Evolutionary conservation across 108 stramenopile species (phyloP), one percentile per base, ranked within the genome.

Genomic region (Nitzschia palea): DNA sequence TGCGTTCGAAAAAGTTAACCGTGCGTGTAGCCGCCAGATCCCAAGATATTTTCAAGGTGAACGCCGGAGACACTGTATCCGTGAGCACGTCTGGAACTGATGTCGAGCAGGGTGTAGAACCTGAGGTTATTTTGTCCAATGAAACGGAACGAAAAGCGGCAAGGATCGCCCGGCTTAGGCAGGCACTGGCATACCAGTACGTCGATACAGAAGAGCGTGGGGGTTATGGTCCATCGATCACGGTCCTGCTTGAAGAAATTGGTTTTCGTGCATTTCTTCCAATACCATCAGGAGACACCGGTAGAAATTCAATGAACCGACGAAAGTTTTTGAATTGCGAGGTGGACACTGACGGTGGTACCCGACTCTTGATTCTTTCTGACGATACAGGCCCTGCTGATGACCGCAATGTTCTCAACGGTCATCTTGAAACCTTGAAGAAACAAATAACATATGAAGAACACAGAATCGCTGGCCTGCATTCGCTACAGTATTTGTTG

Each of bases 161-260:
- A 31, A n/a, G 69, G 44, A 42, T 31, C 0, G 55, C 59, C 27
- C 58, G 71, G 25, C 33, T 71, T 36, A 48, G 35, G n/a, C 75
- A 80, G 32, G 45, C 62, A 0, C 61, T 79, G 17, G 81, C 84
- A 6, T 79, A 83, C 25, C 70, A 81, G 45, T 79, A 76, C 48
- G 77, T 89, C 18, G 78, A 88, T 40, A 77, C 80, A 43, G 94
- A 95, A 68, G 89, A 91, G 51, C 55, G 83, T 25, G 88, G 84
- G 4, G 71, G 78, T 31, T 95, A 86, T 65, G 90, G 90, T 28
- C 67, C 68, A 29, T 59, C 83, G 0, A 77, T 78, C 42, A 90
- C 71, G 18, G 77, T 96, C 0, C 85, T 84, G 42, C 70, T 96
- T 34, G 95, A 96, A 70, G 95, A 93, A 71, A 94, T 96, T 44